Percentiles rank a stretch among this genome's conserved stretches.
These are phyloP conservation scores for Helicostylum pulchrum DNA, from an alignment of 192 early-diverging fungal genomes.

Conservation along the genomic window DNA sequence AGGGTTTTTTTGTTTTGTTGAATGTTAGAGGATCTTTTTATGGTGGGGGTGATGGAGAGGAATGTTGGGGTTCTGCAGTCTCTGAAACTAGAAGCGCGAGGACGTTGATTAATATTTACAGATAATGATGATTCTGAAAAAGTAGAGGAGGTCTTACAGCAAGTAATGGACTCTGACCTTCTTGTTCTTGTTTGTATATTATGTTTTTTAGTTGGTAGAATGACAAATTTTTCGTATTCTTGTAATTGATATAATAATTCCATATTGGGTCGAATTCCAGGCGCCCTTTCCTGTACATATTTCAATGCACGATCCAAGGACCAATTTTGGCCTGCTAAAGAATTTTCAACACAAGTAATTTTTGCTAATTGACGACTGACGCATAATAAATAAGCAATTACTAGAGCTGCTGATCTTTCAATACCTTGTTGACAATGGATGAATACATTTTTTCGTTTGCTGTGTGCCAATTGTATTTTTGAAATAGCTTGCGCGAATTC, in stretches of 20 bases:
- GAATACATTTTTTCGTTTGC: slow-evolving; percentile 57
- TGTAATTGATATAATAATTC: slow-evolving; percentile 73
- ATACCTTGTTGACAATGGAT: slow-evolving; percentile 88
- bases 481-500: slow-evolving; percentile 62
- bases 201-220: no score
- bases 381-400: slow-evolving; percentile 84
- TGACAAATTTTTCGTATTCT: slow-evolving; percentile 54
- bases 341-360: background rate
- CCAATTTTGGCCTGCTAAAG: slow-evolving; percentile 62
- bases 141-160: background rate
- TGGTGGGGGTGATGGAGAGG: no score
- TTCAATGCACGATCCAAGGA: slow-evolving; percentile 65
- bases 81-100: slow-evolving; percentile 14
- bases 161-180: slow-evolving; percentile 4
- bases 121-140: background rate
- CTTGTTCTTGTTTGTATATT: slow-evolving; percentile 7
- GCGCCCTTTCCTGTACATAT: slow-evolving; percentile 65
- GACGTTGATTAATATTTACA: background rate
- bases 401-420: slow-evolving; percentile 78
- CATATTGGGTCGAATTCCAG: slow-evolving; percentile 79
- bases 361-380: slow-evolving; percentile 33
- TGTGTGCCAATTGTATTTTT: slow-evolving; percentile 61
- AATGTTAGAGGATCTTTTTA: no score
- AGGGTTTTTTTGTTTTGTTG: no score
- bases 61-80: background rate